A percentile compares a stretch with the other conserved stretches of the same genome.
Evolutionary conservation across 1,139 yeast species (phyloP).

Genomic region (Entelexis sorbosivorans): DNA sequence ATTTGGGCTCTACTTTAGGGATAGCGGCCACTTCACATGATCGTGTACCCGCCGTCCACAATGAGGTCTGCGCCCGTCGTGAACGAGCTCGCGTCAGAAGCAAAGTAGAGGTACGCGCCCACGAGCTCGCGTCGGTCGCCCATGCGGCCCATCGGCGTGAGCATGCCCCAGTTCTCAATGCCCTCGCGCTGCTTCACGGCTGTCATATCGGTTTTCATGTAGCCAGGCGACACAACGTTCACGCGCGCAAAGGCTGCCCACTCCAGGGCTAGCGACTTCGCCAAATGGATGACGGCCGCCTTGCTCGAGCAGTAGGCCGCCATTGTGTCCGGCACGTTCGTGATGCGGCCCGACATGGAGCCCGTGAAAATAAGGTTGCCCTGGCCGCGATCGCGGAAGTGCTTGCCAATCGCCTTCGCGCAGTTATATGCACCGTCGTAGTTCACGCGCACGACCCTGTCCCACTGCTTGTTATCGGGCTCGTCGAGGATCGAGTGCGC

Average conservation of each 20-base stretch:
- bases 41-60: slow-evolving; percentile 76
- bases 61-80: slow-evolving; percentile 74
- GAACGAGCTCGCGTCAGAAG: slow-evolving; percentile 75
- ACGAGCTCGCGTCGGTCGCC: slow-evolving; percentile 64
- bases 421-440: slow-evolving; percentile 54
- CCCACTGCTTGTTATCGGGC: slow-evolving; percentile 41
- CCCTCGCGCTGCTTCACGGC: slow-evolving; percentile 36
- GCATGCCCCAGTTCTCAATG: slow-evolving; percentile 42
- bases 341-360: slow-evolving; percentile 73
- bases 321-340: slow-evolving; percentile 71
- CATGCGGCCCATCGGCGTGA: slow-evolving; percentile 55
- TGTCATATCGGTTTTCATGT: slow-evolving; percentile 52
- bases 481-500: slow-evolving; percentile 46
- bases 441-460: slow-evolving; percentile 46
- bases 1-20: too few species aligned
- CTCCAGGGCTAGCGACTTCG: slow-evolving; percentile 64
- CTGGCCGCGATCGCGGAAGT: slow-evolving; percentile 47
- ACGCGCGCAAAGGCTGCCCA: slow-evolving; percentile 77
- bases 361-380: slow-evolving; percentile 69
- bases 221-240: slow-evolving; percentile 70
- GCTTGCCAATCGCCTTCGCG: slow-evolving; percentile 49
- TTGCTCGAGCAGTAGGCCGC: slow-evolving; percentile 73
- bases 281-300: slow-evolving; percentile 69
- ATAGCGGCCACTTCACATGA: too few species aligned
- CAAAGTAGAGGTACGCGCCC: slow-evolving; percentile 78